Evolutionary conservation across 495 filamentous ascomycete species (phyloP), one percentile per base, ranked within the genome.

Genomic region (Penicillium dipodomyicola): DNA sequence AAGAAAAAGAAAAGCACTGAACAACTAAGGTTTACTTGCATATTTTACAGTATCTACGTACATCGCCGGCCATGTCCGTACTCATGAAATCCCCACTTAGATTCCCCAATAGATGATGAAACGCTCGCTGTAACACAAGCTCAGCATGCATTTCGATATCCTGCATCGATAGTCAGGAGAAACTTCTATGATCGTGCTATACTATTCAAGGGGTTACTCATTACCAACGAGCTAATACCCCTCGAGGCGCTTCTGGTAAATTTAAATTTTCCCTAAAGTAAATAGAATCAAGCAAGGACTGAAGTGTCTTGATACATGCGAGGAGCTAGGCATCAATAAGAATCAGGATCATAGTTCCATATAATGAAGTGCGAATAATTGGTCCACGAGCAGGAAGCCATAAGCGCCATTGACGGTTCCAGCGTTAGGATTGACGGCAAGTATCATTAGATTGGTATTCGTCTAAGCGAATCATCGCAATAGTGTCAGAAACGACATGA

Each of bases 221-320:
- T 42, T 30, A 42, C 20, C 27, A 45, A n/a, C n/a, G n/a, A 45
- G 55, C 17, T 33, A 43, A 43, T 62, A 47, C 49, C 51, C 55
- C 59, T 60, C 49, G 49, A 58, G 50, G 41, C 23, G 37, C 12
- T 17, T 54, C 52, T 49, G 41, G 39, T 2, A 39, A 54, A 57
- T 57, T 27, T 25, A 47, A 57, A 59, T 35, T 42, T 15, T 25
- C 19, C 49, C 56, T 61, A 63, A 54, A 49, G 22, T 42, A 59
- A 70, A 66, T 71, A 72, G 65, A 67, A 67, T 57, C 60, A 77
- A 73, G 72, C 72, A 77, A 77, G 73, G 73, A 72, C 59, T 53
- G 33, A 45, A 55, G 59, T 58, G 48, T 58, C 54, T 33, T 60
- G 59, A 61, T 56, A 71, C 60, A 64, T 63, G 65, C 66, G 65